Conservation (phyloP, 2,329 filamentous ascomycete species). For the Aspergillus fischeri region DNA sequence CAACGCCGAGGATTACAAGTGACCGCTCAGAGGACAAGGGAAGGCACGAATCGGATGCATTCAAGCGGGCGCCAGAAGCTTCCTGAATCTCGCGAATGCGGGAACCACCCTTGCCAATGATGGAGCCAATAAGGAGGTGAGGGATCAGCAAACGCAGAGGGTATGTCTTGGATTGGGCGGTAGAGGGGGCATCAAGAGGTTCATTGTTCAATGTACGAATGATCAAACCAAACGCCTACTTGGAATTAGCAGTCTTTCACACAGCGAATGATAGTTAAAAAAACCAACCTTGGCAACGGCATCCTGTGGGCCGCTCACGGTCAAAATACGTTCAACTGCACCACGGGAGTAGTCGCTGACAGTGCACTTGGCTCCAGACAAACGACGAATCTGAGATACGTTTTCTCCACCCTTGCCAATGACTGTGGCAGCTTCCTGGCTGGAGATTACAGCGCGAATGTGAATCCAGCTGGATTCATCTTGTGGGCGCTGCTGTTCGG, state of each 20-base stretch:
- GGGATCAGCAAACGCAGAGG: constrained; percentile 92
- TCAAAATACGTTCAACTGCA: constrained; percentile 94
- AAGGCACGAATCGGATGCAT: constrained; percentile 91
- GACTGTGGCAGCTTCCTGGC: constrained; percentile 92
- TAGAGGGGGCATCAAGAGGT: constrained; percentile 80
- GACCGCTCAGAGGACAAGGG: constrained; percentile 95
- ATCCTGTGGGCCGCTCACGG: constrained; percentile 93
- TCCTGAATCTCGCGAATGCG: constrained; percentile 98
- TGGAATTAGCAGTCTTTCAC: constrained; percentile 11
- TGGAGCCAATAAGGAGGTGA: constrained; percentile 95
- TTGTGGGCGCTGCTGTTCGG: constrained; percentile 52
- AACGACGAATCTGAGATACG: constrained; percentile 89
- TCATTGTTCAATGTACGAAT: constrained; percentile 98
- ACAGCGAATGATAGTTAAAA: constrained; percentile 15
- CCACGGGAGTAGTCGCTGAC: constrained; percentile 98
- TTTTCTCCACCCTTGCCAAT: constrained; percentile 99
- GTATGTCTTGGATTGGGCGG: constrained; percentile 92
- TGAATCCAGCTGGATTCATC: constrained; percentile 97
- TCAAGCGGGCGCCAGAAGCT: constrained; percentile 90
- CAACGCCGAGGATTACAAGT: constrained; percentile 95
- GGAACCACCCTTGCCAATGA: constrained; percentile 95
- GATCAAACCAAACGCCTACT: constrained; percentile 89
- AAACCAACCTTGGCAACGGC: constrained; percentile 83
- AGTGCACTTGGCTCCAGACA: constrained; percentile 96
- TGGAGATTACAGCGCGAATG: constrained; percentile 93